Evolutionary conservation across 2,329 filamentous ascomycete genomes (phyloP).

Genomic region (Curvularia eragrostidis): DNA sequence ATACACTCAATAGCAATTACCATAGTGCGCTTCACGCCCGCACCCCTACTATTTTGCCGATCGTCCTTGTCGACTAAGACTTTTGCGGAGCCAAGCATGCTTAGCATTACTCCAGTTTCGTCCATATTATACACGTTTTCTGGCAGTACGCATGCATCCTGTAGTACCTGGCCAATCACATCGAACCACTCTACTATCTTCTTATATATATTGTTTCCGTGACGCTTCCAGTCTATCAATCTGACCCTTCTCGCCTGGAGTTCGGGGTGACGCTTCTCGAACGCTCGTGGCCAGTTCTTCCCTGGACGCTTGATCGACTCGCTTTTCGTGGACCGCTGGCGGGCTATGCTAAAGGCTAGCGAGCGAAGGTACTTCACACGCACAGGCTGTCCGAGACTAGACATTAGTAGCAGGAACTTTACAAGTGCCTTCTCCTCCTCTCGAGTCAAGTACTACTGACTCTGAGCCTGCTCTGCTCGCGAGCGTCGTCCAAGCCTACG

Average conservation of each 20-base stretch:
- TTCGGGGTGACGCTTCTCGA: too few relatives aligned
- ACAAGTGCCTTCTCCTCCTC: constrained; percentile 37
- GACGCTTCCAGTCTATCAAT: background rate
- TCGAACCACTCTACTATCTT: background rate
- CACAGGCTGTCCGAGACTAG: background rate
- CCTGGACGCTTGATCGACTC: too few relatives aligned
- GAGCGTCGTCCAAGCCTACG: background rate
- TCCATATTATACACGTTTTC: background rate
- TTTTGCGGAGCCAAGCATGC: background rate
- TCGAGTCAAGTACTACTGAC: constrained; percentile 21
- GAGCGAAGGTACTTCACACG: too few relatives aligned
- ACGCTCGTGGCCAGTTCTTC: too few relatives aligned
- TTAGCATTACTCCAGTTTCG: background rate
- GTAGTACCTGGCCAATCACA: background rate
- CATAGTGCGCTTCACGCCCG: background rate
- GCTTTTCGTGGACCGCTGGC: too few relatives aligned
- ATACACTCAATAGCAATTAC: constrained; percentile 1
- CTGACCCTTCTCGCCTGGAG: too few relatives aligned
- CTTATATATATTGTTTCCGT: background rate
- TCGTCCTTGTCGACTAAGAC: background rate
- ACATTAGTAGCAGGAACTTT: constrained; percentile 2
- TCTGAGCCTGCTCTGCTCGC: constrained; percentile 21
- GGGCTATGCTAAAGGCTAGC: too few relatives aligned
- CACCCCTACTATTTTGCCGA: background rate
- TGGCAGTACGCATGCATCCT: background rate